A percentile compares a stretch with the other conserved stretches of the same genome.
Evolutionary conservation across 2,329 filamentous ascomycete genomes (phyloP).

Genomic region (Penicillium sp.): DNA sequence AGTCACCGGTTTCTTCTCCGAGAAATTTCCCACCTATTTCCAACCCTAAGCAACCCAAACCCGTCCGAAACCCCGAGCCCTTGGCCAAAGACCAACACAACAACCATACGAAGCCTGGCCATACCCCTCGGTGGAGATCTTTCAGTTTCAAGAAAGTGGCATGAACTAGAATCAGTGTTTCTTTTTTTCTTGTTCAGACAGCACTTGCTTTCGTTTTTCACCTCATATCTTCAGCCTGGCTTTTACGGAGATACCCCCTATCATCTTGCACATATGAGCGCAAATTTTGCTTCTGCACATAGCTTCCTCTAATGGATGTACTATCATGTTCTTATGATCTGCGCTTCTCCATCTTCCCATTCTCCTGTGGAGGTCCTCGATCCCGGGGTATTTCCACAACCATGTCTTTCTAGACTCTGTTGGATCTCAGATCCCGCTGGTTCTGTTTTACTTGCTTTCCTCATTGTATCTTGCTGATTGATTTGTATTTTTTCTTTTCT

Average conservation of each 20-base stretch:
- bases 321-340: conserved; percentile 26
- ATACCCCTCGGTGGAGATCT: conserved; percentile 23
- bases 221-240: conserved; percentile 8
- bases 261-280: conserved; percentile 22
- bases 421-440: conserved; percentile 9
- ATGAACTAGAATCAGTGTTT: conserved; percentile 7
- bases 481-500: not conserved
- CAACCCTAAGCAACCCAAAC: conserved; percentile 17
- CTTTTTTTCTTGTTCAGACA: not conserved
- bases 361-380: conserved; percentile 8
- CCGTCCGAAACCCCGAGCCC: conserved; percentile 15
- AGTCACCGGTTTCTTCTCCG: conserved; percentile 13
- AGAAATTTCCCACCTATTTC: conserved; percentile 14
- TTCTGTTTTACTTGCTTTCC: conserved; percentile 1
- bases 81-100: conserved; percentile 5
- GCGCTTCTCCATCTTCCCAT: conserved; percentile 10
- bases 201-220: conserved; percentile 13
- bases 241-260: conserved; percentile 20
- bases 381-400: conserved; percentile 2
- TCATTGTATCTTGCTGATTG: not conserved
- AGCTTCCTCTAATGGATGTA: conserved; percentile 29
- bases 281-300: conserved; percentile 29
- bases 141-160: conserved; percentile 25
- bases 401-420: conserved; percentile 20
- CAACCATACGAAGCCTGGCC: conserved; percentile 13